phyloP scores from a whole-genome alignment of 306 rosid genomes.

The Luffa acutangula region DNA sequence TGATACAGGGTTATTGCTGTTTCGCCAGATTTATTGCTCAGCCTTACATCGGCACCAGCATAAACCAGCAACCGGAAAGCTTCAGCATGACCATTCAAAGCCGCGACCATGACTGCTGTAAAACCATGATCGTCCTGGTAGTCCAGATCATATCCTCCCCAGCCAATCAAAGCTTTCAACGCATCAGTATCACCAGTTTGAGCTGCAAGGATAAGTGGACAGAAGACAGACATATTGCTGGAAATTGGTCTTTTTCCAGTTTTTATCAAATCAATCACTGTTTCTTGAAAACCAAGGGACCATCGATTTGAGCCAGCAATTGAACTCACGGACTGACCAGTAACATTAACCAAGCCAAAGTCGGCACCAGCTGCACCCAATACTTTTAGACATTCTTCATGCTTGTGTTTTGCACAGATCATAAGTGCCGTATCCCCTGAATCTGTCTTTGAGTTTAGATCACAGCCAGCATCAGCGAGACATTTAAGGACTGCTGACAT shows the following conservation, averaged over 20 bases:
- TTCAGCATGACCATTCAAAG: constrained; percentile 61
- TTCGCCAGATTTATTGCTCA: constrained; percentile 58
- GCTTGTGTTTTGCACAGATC: constrained; percentile 58
- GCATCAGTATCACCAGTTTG: constrained; percentile 65
- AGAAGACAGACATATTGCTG: constrained; percentile 42
- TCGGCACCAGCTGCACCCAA: constrained; percentile 68
- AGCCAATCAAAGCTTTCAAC: constrained; percentile 41
- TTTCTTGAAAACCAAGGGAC: constrained; percentile 58
- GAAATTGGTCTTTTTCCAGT: constrained; percentile 47
- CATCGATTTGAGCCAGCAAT: constrained; percentile 53
- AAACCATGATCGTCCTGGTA: constrained; percentile 65
- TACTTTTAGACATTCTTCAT: constrained; percentile 52
- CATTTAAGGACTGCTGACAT: constrained; percentile 40
- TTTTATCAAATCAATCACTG: constrained; percentile 34
- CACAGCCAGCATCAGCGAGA: constrained; percentile 67
- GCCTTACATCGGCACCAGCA: constrained; percentile 81
- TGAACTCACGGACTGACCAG: constrained; percentile 55
- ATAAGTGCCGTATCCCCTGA: constrained; percentile 70
- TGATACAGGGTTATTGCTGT: constrained; percentile 57
- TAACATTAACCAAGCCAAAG: constrained; percentile 55
- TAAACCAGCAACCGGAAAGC: constrained; percentile 67
- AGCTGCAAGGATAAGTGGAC: constrained; percentile 54
- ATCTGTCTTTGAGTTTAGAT: constrained; percentile 53
- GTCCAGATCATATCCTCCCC: constrained; percentile 51
- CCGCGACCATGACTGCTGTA: constrained; percentile 70